Base-by-base conservation (phyloP, 1,139 yeast genomes). In the Saccharomycopsis hybrid region DNA sequence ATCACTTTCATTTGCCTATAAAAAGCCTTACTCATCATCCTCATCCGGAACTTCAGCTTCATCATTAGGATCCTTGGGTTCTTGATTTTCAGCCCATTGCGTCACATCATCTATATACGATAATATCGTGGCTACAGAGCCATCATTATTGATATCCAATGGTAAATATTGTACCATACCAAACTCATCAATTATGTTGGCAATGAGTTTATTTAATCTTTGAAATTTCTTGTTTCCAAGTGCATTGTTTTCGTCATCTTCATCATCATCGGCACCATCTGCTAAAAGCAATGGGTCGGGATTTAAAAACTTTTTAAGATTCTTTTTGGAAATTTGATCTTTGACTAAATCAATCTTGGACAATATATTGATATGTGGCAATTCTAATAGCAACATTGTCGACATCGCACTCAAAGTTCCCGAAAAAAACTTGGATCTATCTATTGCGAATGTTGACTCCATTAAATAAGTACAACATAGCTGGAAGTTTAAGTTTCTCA, bases 121-220 rank as follows among this genome's bases (percentile, higher is more conserved):
- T 58, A 94, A 71, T 48, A 92, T 92, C 0, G 92, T 84, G 5
- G 84, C 80, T 24, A 92, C 84, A 45, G 89, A 78, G 47, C 83
- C 90, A 41, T 89, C 84, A 62, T 85, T 83, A 44, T 82, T 76
- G 45, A 96, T 83, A 61, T 88, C 94, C 56, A 92, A 72, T 0
- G 98, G 97, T 56, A 92, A 70, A 62, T 89, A 92, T 63, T 92
- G 97, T 2, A 92, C 97, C 99, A 92, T 92, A 5, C 98, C 97
- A 65, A 92, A 92, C 62, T 94, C 99, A 63, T 94, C 97, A 36
- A 87, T 90, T 58, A 92, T 72, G 57, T 85, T 81, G 1, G 97
- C 97, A 58, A 92, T 89, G 31, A 92, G 76, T 58, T 77, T 77
- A 63, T 88, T 92, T 54, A 92, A 74, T 55, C 73, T 78, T 42